phyloP scores from a whole-genome alignment of 352 stramenopile species.

The Plasmopara muralis region DNA sequence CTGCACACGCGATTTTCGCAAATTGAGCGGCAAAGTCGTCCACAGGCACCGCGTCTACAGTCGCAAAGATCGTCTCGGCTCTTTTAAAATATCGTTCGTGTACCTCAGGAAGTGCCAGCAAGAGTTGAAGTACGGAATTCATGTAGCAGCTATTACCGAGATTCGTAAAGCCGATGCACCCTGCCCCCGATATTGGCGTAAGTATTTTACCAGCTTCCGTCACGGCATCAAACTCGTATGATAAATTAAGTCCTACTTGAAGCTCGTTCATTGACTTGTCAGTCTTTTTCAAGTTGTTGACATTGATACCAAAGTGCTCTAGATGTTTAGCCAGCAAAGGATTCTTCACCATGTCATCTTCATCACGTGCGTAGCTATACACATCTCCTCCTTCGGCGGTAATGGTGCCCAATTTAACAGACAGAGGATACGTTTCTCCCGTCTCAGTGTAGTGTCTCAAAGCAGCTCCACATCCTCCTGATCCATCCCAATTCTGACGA shows the following conservation, averaged over 20 bases:
- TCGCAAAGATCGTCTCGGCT: conserved; percentile 51
- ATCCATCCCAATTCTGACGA: conserved; percentile 94
- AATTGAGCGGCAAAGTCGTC: conserved; percentile 91
- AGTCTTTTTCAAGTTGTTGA: conserved; percentile 93
- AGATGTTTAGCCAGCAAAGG: conserved; percentile 92
- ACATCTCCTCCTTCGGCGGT: conserved; percentile 94
- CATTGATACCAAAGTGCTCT: conserved; percentile 93
- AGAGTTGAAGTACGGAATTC: conserved; percentile 95
- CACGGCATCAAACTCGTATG: conserved; percentile 97
- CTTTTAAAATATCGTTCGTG: conserved; percentile 63
- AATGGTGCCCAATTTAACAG: conserved; percentile 98
- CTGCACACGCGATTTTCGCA: conserved; percentile 84
- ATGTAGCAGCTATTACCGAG: conserved; percentile 99
- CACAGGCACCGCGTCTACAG: conserved; percentile 26
- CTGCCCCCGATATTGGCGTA: conserved; percentile 83
- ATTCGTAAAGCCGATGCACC: conserved; percentile 96
- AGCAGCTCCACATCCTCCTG: conserved; percentile 93
- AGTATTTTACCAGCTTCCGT: conserved; percentile 95
- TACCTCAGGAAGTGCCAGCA: conserved; percentile 81
- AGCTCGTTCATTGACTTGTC: conserved; percentile 98
- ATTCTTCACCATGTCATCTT: conserved; percentile 97
- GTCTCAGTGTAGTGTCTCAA: conserved; percentile 95
- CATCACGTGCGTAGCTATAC: conserved; percentile 96
- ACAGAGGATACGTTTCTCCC: conserved; percentile 90
- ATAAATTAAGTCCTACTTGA: conserved; percentile 96